A percentile compares a stretch with the other conserved stretches of the same genome.
These are phyloP conservation scores for Ascoidea tarda DNA, from an alignment of 805 yeast species.

Conservation along the genomic window DNA sequence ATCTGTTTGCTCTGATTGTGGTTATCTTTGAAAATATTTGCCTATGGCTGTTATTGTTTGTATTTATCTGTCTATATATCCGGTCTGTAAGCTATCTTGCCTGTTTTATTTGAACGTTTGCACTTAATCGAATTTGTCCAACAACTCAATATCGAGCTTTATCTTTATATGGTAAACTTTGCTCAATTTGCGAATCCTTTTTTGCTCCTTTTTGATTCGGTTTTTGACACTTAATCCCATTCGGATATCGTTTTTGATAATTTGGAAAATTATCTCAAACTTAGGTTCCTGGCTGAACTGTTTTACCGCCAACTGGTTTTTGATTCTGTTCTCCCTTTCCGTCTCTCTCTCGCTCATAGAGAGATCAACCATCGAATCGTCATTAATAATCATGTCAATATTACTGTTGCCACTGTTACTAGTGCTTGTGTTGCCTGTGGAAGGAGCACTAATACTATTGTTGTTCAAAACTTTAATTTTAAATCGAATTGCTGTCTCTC, in stretches of 20 bases:
- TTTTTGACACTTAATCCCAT: constrained; percentile 10
- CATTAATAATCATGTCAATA: too few relatives aligned
- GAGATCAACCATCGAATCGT: neutral
- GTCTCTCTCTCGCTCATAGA: neutral
- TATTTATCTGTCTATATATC: too few relatives aligned
- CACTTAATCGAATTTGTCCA: neutral
- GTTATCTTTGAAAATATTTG: too few relatives aligned
- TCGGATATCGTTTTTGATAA: constrained; percentile 6
- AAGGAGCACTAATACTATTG: neutral
- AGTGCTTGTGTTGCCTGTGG: neutral
- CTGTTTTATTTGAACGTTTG: too few relatives aligned
- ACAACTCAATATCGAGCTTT: constrained; percentile 8
- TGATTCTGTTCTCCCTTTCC: neutral
- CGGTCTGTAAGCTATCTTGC: too few relatives aligned
- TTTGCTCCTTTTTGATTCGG: constrained; percentile 7
- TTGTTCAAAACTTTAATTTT: constrained; percentile 6
- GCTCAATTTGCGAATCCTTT: constrained; percentile 9
- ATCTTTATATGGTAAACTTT: constrained; percentile 8
- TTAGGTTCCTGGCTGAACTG: neutral
- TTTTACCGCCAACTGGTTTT: neutral
- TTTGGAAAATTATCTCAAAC: constrained; percentile 6
- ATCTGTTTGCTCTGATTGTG: too few relatives aligned
- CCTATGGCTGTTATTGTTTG: too few relatives aligned
- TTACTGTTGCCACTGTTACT: neutral
- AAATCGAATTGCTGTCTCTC: constrained; percentile 17